Evolutionary conservation across 2,329 filamentous ascomycete genomes (phyloP), one percentile per base, ranked within the genome.

Genomic region (Aspergillus niger): DNA sequence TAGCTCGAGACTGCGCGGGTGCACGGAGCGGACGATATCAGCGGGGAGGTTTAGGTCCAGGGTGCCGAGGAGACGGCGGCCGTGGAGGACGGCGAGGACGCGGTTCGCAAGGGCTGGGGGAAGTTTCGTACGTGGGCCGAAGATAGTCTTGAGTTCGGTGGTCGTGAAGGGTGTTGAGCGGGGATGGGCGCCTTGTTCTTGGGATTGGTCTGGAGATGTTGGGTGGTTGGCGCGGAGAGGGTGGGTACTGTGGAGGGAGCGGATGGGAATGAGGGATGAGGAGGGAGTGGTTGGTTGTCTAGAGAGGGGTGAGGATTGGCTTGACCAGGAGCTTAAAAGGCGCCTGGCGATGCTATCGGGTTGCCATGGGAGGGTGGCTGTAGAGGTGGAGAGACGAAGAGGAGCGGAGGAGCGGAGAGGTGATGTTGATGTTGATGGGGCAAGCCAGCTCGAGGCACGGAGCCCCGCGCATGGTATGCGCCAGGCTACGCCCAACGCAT

Each of bases 41-140:
- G 65, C 63, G 3, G 79, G 77, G 5, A 82, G 69, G 17, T 77
- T 73, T 13, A 79, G 67, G 58, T 82, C 80, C 11, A 81, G 71
- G 1, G 79, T 82, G 10, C 80, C 80, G 36, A 73, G 68, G 15
- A 78, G 58, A 22, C 80, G 77, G 26, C 79, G 75, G n/a, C 71
- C 73, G 55, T 82, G 79, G 2, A 82, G 67, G 15, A 79, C 70
- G 5, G 69, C 69, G 8, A 80, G 64, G 17, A 76, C 64, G 11
- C 76, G 74, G 57, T 79, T 79, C 2, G 73, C 77, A 55, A 76
- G 58, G 3, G 64, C 65, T 1, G 67, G 56, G 2, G 73, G 69
- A 5, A 78, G 54, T 17, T 64, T 70, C 5, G 60, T 53, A 2
- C 65, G 67, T 39, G 60, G 17, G 3, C 76, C 75, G 28, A 79